A percentile compares a stretch with the other conserved stretches of the same genome.
Evolutionary conservation across 1,284 basidiomycete genomes (phyloP).

Genomic region (Takashimella tepidaria): DNA sequence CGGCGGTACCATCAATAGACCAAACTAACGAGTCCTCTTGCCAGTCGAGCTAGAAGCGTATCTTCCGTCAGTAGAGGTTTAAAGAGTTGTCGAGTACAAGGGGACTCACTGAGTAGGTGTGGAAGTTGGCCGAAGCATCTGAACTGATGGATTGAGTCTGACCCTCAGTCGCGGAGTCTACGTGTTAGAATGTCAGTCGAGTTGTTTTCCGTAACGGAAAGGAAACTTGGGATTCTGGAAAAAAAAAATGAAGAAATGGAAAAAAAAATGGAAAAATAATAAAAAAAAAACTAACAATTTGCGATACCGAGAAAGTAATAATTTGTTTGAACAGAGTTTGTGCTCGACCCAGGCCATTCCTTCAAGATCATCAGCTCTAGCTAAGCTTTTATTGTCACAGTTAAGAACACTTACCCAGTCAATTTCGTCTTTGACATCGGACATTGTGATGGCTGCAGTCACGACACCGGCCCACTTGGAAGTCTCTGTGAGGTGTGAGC

Average conservation of each 20-base stretch:
- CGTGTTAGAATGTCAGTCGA: too few species aligned
- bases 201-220: too few species aligned
- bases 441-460: conserved; percentile 80
- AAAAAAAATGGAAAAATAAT: too few species aligned
- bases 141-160: conserved; percentile 49
- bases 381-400: background rate
- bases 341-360: conserved; percentile 54
- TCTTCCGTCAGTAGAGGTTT: background rate
- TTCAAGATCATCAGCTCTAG: background rate
- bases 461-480: conserved; percentile 64
- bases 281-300: too few species aligned
- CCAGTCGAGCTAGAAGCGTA: conserved; percentile 69
- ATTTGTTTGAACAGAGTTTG: conserved; percentile 65
- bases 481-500: conserved; percentile 35
- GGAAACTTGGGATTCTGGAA: too few species aligned
- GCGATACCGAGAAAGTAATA: conserved; percentile 58
- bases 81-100: too few species aligned
- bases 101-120: conserved; percentile 66
- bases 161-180: conserved; percentile 40
- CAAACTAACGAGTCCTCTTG: conserved; percentile 62
- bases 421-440: conserved; percentile 73
- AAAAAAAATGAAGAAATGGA: too few species aligned
- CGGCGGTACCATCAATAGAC: conserved; percentile 62
- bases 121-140: conserved; percentile 65
- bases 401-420: conserved; percentile 54